phyloP scores from a whole-genome alignment of 306 rosid genomes.

The Begonia fuchsioides region DNA sequence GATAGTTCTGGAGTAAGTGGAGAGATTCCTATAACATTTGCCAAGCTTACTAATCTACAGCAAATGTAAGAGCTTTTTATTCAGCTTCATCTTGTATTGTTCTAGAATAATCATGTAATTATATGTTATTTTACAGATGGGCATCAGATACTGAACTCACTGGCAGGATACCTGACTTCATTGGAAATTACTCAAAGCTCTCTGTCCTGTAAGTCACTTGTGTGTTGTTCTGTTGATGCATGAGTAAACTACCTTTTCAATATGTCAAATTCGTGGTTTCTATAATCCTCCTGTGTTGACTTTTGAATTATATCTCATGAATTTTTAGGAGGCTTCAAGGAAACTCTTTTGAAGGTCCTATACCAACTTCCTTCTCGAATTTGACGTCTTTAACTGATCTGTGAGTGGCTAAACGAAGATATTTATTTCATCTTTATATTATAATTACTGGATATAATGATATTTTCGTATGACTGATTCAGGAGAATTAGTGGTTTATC shows the following conservation, averaged over 20 bases:
- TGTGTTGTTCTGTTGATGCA: not conserved
- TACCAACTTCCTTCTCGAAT: constrained; percentile 52
- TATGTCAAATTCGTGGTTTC: too few relatives aligned
- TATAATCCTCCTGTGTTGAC: too few relatives aligned
- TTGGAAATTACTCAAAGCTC: constrained; percentile 60
- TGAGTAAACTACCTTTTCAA: too few relatives aligned
- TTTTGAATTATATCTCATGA: too few relatives aligned
- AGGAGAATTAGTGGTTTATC: constrained; percentile 53
- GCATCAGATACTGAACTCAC: constrained; percentile 50
- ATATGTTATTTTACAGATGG: constrained; percentile 39
- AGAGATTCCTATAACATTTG: constrained; percentile 60
- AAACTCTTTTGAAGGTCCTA: constrained; percentile 55
- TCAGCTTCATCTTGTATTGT: not conserved
- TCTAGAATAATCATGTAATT: not conserved
- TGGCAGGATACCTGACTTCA: constrained; percentile 60
- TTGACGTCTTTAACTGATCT: constrained; percentile 47
- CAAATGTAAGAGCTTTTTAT: constrained; percentile 37
- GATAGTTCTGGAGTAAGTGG: constrained; percentile 74
- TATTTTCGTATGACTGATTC: constrained; percentile 11
- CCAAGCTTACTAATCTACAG: constrained; percentile 27
- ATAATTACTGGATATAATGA: constrained; percentile 12
- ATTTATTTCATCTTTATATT: not conserved
- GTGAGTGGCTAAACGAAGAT: constrained; percentile 34
- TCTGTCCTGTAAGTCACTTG: constrained; percentile 35
- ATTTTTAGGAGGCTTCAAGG: constrained; percentile 65